A percentile compares a stretch with the other conserved stretches of the same genome.
These are phyloP conservation scores for Deinandra increscens DNA, from an alignment of 129 eudicot genomes.

Conservation along the genomic window DNA sequence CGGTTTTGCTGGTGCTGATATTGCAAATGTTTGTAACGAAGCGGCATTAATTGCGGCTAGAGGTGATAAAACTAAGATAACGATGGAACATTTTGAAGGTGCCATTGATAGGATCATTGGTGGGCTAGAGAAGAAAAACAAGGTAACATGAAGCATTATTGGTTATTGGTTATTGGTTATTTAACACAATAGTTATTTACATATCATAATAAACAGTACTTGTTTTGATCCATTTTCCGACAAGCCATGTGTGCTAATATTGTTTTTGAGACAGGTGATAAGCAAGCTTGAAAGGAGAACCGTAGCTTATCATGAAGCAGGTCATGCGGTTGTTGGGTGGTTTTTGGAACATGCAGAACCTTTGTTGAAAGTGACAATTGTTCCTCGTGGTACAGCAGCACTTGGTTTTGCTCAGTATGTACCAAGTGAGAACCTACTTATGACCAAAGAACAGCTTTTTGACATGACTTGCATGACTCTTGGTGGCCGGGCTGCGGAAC, in stretches of 20 bases:
- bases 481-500: conserved; percentile 97
- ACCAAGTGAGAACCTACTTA: conserved; percentile 81
- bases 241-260: neutral
- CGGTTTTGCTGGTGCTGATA: conserved; percentile 96
- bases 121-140: conserved; percentile 87
- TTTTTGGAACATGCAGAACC: conserved; percentile 91
- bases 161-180: neutral
- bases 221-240: neutral
- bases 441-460: conserved; percentile 95
- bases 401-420: conserved; percentile 93
- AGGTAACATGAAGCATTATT: conserved; percentile 36
- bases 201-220: neutral
- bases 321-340: conserved; percentile 98
- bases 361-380: conserved; percentile 82
- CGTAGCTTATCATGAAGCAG: conserved; percentile 97
- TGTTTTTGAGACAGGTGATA: conserved; percentile 57
- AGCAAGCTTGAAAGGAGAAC: conserved; percentile 77
- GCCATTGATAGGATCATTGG: conserved; percentile 93
- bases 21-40: conserved; percentile 88
- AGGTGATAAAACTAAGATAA: conserved; percentile 49
- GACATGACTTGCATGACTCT: conserved; percentile 96
- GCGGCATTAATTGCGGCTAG: conserved; percentile 95
- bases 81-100: conserved; percentile 80
- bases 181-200: neutral
- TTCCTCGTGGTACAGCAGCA: conserved; percentile 99